Conservation (phyloP, 805 yeast species). For the Candida montana region DNA sequence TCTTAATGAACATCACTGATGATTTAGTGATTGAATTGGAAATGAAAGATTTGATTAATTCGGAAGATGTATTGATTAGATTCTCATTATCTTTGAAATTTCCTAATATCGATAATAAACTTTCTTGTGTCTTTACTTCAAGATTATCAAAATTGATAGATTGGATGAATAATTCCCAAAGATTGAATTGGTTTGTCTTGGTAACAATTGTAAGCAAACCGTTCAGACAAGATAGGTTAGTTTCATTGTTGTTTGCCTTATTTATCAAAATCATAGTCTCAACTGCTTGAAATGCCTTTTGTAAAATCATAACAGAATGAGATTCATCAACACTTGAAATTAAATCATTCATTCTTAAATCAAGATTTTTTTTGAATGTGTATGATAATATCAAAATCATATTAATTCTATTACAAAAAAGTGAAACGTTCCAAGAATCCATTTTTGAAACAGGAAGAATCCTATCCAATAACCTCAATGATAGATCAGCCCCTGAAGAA, state of each 20-base stretch:
- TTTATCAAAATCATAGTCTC: conserved; percentile 9
- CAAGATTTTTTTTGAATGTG: conserved; percentile 16
- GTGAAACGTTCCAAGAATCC: conserved; percentile 7
- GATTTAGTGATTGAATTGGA: neutral
- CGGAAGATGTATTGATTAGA: conserved; percentile 9
- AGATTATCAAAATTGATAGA: conserved; percentile 1
- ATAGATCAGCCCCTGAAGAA: conserved; percentile 1
- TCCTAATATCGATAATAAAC: conserved; percentile 8
- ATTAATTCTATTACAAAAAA: conserved; percentile 22
- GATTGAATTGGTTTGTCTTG: neutral
- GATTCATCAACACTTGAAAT: conserved; percentile 8
- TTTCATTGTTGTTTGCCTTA: conserved; percentile 2
- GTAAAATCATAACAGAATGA: conserved; percentile 3
- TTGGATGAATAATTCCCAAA: conserved; percentile 9
- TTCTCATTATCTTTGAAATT: conserved; percentile 6
- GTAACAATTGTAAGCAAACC: conserved; percentile 4
- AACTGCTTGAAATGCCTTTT: conserved; percentile 9
- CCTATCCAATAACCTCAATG: conserved; percentile 19
- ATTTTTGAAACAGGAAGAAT: conserved; percentile 18
- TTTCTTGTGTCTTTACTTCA: conserved; percentile 8
- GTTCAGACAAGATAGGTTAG: conserved; percentile 3
- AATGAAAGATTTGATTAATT: conserved; percentile 6
- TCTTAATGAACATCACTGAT: conserved; percentile 9
- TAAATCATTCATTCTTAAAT: conserved; percentile 13
- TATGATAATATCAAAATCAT: conserved; percentile 13